phyloP scores from a whole-genome alignment of 2,329 filamentous ascomycete species.

The Furcasterigmium furcatum region DNA sequence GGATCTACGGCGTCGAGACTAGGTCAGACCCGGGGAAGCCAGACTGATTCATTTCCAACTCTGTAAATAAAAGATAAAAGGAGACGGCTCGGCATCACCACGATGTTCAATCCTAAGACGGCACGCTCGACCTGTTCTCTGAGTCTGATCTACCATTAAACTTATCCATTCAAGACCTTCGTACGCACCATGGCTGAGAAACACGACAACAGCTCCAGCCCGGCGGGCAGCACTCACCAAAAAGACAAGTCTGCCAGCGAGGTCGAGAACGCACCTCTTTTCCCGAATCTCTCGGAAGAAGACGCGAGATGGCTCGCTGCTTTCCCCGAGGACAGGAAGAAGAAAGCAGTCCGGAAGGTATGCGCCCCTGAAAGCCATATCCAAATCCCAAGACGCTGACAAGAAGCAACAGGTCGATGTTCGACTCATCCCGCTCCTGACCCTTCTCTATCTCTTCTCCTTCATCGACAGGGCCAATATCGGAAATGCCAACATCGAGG shows the following conservation, averaged over 20 bases:
- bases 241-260: background rate
- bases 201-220: background rate
- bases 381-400: background rate
- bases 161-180: background rate
- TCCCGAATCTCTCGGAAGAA: constrained; percentile 8
- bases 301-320: constrained; percentile 25
- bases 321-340: constrained; percentile 23
- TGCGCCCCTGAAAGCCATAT: constrained; percentile 10
- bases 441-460: constrained; percentile 22
- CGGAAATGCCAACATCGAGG: constrained; percentile 53
- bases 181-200: constrained; percentile 1
- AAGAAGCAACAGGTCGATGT: constrained; percentile 11
- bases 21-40: too few species aligned
- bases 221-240: background rate
- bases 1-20: too few species aligned
- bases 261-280: background rate
- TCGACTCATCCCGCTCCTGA: constrained; percentile 22
- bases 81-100: too few species aligned
- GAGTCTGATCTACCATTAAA: too few species aligned
- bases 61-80: too few species aligned
- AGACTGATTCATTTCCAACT: too few species aligned
- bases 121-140: too few species aligned
- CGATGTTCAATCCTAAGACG: too few species aligned
- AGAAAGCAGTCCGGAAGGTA: constrained; percentile 24
- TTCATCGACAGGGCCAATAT: constrained; percentile 25